These are phyloP conservation scores for Saussurea involucrata DNA, from an alignment of 129 eudicot genomes.

Conservation along the genomic window DNA sequence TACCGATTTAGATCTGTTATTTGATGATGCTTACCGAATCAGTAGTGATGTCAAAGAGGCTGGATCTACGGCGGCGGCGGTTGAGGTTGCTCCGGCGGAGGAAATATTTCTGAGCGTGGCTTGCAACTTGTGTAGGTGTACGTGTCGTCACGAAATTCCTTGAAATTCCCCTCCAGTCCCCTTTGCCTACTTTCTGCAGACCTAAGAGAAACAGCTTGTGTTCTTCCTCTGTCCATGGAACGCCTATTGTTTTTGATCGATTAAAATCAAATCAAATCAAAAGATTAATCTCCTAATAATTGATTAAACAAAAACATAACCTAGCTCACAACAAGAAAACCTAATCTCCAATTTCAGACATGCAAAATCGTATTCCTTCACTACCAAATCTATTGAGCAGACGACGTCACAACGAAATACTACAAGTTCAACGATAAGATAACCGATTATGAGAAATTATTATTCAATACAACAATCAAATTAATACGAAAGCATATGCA, in stretches of 20 bases:
- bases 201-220: constrained; percentile 88
- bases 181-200: constrained; percentile 78
- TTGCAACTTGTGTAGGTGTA: constrained; percentile 95
- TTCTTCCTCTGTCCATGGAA: constrained; percentile 98
- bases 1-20: neutral
- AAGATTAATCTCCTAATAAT: neutral
- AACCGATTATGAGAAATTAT: neutral
- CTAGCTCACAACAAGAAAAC: neutral
- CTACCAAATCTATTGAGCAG: neutral
- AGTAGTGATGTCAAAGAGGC: constrained; percentile 92
- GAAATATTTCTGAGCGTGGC: constrained; percentile 95
- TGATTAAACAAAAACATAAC: neutral
- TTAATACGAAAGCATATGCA: neutral
- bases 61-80: constrained; percentile 88
- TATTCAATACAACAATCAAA: neutral
- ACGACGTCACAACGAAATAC: neutral
- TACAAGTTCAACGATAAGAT: neutral
- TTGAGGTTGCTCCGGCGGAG: constrained; percentile 76
- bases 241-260: constrained; percentile 39
- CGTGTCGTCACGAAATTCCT: constrained; percentile 80
- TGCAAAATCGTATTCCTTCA: neutral
- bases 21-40: constrained; percentile 51
- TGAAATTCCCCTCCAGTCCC: constrained; percentile 96
- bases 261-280: neutral
- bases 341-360: neutral